phyloP scores from a whole-genome alignment of 371 early-diverging fungal species.

The Dinochytrium kinnereticum region DNA sequence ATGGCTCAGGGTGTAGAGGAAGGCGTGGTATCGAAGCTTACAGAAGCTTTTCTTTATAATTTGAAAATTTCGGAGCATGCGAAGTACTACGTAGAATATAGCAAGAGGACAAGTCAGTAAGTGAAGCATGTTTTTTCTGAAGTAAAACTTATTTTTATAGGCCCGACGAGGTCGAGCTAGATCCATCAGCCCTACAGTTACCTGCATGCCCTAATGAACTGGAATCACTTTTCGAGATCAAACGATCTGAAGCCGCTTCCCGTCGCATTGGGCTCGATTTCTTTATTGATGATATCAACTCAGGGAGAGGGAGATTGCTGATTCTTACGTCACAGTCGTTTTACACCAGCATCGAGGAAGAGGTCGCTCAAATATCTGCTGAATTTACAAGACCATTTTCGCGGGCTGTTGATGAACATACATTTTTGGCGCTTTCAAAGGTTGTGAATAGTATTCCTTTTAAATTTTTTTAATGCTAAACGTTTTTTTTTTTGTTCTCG shows the following conservation, averaged over 20 bases:
- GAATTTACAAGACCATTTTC: background rate
- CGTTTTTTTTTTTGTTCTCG: background rate
- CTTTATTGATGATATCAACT: background rate
- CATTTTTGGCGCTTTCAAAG: background rate
- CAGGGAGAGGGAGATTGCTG: background rate
- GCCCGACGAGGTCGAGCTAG: background rate
- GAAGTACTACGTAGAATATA: no score
- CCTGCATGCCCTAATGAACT: background rate
- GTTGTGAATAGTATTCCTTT: background rate
- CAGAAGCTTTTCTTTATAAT: background rate
- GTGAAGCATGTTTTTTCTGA: background rate
- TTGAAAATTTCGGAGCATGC: background rate
- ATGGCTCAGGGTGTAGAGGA: background rate
- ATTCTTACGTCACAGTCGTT: background rate
- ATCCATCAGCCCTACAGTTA: background rate
- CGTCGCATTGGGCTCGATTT: background rate
- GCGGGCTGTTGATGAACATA: background rate
- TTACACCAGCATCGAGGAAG: background rate
- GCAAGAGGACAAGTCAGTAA: background rate
- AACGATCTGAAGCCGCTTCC: background rate
- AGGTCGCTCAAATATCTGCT: background rate
- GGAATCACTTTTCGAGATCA: background rate
- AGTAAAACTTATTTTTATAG: background rate
- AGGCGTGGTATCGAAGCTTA: background rate
- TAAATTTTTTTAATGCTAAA: background rate